Percentiles rank a stretch among this genome's conserved stretches.
phyloP scores from a whole-genome alignment of 108 stramenopile genomes.

The Fragilaria crotonensis region DNA sequence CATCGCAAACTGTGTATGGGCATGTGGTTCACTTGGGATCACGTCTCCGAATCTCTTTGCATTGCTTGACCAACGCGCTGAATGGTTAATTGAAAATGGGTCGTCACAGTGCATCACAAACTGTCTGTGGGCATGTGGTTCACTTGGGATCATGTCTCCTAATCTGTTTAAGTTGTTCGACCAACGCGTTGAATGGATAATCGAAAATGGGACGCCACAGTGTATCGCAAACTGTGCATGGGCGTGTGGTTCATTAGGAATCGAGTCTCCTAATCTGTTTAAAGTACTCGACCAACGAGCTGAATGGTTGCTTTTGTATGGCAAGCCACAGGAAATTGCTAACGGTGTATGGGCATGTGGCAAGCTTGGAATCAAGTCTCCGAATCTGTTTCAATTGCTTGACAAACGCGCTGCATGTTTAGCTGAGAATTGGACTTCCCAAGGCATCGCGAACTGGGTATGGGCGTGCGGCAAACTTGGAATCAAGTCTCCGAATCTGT shows the following conservation, averaged over 20 bases:
- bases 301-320: neutral
- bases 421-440: slow-evolving; percentile 2
- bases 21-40: neutral
- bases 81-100: neutral
- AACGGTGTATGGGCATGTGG: too few species aligned
- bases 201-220: neutral
- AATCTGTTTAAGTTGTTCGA: neutral
- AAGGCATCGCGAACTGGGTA: too few species aligned
- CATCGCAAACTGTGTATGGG: too few species aligned
- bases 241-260: neutral
- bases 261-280: neutral
- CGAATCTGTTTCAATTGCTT: too few species aligned
- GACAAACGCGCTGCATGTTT: neutral
- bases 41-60: neutral
- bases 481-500: too few species aligned
- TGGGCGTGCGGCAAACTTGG: too few species aligned
- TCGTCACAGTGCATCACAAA: neutral
- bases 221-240: too few species aligned
- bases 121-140: neutral
- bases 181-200: neutral
- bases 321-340: slow-evolving; percentile 15
- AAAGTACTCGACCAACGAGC: neutral
- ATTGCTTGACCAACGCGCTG: neutral
- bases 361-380: too few species aligned
- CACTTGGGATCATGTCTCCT: neutral